Evolutionary conservation across 345 rosid species (phyloP), one percentile per base, ranked within the genome.

Genomic region (Bruguiera parviflora): DNA sequence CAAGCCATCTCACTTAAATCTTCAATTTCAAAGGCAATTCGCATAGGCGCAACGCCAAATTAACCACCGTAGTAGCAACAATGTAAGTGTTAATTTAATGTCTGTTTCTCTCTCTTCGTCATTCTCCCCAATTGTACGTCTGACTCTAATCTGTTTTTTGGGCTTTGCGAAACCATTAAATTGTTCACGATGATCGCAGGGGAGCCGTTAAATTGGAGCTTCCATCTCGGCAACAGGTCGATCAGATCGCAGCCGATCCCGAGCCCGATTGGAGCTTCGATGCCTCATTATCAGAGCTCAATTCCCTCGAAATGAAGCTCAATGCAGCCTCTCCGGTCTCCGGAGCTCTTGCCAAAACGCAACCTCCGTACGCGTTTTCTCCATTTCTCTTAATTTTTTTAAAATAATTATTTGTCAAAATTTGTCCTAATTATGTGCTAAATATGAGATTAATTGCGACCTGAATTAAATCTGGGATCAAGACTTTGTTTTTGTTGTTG

Each of bases 241-340:
- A 88, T 65, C 91, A 86, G 59, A 78, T 91, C 67, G 70, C 78
- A 6, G 70, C 76, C 39, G 98, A 94, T 27, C 98, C 96, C 1
- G 86, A 89, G 15, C 89, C 92, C 5, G 75, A 94, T 68, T 94
- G 97, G 98, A 83, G 82, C 71, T 85, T 91, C 28, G 75, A 78
- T 47, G 53, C 83, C 39, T 73, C 89, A 43, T 73, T 87, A 33
- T 77, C 87, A 7, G 96, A 88, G 83, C 84, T 94, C 22, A 62
- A 79, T 59, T 86, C 91, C 3, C 81, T 94, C 63, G 96, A 89
- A 66, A 75, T 78, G 72, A 89, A 81, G 79, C 82, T 94, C 62
- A 79, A 64, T 75, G 76, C 55, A 32, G 83, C 86, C 73, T 74
- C 88, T 18, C 65, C 46, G 18, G 57, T 65, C 60, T 72, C 84